Evolutionary conservation across 2,329 filamentous ascomycete species (phyloP), one percentile per base, ranked within the genome.

Genomic region (Aspergillus flavus): DNA sequence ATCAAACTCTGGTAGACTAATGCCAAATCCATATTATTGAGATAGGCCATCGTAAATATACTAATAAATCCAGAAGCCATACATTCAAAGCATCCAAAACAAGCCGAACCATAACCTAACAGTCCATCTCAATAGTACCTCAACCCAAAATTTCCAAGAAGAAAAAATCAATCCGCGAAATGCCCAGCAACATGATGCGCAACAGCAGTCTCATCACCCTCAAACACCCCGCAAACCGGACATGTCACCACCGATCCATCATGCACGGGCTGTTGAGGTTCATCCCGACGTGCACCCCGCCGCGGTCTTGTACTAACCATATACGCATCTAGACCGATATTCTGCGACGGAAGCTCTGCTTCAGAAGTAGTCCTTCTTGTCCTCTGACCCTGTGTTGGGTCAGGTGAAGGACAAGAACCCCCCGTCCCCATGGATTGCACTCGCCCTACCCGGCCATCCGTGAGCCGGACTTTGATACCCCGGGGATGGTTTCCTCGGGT

Each of bases 391-490:
- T 41, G 39, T 19, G 39, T n/a, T 7, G 39, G 39, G 19, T 16
- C 34, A 16, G 34, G 6, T 36, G 34, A 6, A 16, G 39, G 39
- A 19, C 19, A 41, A 3, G 39, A n/a, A 41, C 39, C 39, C 34
- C 58, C 62, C 6, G 10, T 60, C 9, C 36, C 39, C 56, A 70
- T 62, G 19, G 66, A 68, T 76, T 94, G 91, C 32, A 94, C 91
- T 19, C 91, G 81, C 2, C 91, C 91, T 3, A 94, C 86, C 30
- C 89, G 83, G 1, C 91, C 91, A 74, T 91, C 90, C 1, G 81
- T 79, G 6, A 94, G 81, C 2, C 91, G 86, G 28, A 94, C 91
- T 76, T 94, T 94, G 79, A 94, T 91, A 41, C 91, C 91, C 11
- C 90, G 84, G 3, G 90, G 90, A 71, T 94, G 91, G 68, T 94